Evolutionary conservation across 768 basidiomycete genomes (phyloP), one percentile per base, ranked within the genome.

Genomic region (Melanogaster broomeanus): DNA sequence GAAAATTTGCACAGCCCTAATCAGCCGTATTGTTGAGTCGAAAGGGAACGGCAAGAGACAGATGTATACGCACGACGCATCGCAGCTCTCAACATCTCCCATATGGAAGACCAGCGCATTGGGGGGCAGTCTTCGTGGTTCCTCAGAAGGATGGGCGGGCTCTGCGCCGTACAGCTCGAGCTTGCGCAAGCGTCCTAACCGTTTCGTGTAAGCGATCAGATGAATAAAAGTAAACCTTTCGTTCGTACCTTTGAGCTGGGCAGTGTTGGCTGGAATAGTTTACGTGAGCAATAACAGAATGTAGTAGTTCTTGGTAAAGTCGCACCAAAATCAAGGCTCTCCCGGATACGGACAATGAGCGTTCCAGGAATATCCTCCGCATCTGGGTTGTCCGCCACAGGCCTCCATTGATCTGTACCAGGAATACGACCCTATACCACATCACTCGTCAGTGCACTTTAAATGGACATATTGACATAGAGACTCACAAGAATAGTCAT

Each of bases 281-380:
- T 49, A 42, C 40, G 13, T 60, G 30, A 53, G 45, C 22, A 38
- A 43, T 18, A 25, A 45, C 3, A n/a, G 27, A 11, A 16, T 12
- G 2, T 44, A 8, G 16, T 15, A 21, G 34, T 19, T 24, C 53
- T 31, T 53, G 48, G 10, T 48, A 15, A 10, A 42, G 46, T 39
- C 82, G 6, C 54, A 90, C 90, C 91, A 59, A 99, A 99, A 63
- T 93, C 90, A 24, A 99, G 76, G 62, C 83, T 89, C 71, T 98
- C 96, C 27, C 93, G 75, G 48, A 99, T 88, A 21, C 93, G 79
- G 6, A 98, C 80, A 42, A 99, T 95, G 41, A 99, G 73, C 24
- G 85, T 85, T 0, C 94, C 93, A 5, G 87, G 79, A 15, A 85
- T 74, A 55, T 83, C 85, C 71, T 97, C 93, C 0, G 84, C 88